Conservation (phyloP, 306 rosid species). For the Malus sylvestris region DNA sequence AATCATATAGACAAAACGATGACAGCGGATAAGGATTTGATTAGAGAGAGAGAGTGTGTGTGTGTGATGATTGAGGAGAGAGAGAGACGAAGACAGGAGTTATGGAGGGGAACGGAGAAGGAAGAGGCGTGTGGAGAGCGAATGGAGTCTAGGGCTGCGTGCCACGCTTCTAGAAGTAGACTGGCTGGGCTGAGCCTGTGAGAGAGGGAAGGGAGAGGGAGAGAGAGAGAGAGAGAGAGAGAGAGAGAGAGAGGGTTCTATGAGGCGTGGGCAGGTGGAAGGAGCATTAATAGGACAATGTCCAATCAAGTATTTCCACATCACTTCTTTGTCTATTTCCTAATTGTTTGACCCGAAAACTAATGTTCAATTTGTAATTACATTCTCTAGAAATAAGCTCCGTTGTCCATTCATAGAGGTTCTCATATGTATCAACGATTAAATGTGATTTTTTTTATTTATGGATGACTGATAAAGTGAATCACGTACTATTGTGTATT, state of each 20-base stretch:
- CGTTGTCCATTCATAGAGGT: too few species aligned
- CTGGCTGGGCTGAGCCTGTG: not conserved
- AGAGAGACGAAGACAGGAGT: not conserved
- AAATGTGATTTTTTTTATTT: too few species aligned
- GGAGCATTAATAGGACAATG: not conserved
- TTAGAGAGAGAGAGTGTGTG: not conserved
- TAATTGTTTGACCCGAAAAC: not conserved
- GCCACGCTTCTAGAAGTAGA: constrained; percentile 21
- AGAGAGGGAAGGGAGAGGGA: not conserved
- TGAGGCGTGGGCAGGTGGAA: not conserved
- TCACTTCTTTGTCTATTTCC: not conserved
- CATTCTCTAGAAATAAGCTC: not conserved
- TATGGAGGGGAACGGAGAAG: not conserved
- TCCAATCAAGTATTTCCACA: constrained; percentile 1
- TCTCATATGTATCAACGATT: too few species aligned
- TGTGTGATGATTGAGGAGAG: not conserved
- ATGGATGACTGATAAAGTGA: too few species aligned
- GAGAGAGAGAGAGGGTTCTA: not conserved
- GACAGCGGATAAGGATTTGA: not conserved
- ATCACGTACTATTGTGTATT: too few species aligned
- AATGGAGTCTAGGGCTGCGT: constrained; percentile 40
- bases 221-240: not conserved
- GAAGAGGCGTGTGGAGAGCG: constrained; percentile 48
- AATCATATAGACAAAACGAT: constrained; percentile 15
- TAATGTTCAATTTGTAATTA: not conserved